Evolutionary conservation across 306 rosid species (phyloP), one percentile per base, ranked within the genome.

Genomic region (Begonia masoniana): DNA sequence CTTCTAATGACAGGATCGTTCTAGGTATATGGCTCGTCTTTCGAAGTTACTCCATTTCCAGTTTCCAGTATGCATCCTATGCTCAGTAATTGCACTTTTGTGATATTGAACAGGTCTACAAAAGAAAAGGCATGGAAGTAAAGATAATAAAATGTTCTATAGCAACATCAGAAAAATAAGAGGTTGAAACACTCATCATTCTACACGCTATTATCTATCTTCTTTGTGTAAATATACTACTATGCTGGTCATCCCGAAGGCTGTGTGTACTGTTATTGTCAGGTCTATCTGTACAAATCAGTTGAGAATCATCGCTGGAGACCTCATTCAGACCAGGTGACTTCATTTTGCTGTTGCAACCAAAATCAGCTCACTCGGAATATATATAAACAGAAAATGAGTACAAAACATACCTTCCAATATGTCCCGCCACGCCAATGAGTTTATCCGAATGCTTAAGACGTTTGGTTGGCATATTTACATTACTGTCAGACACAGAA

Each of bases 391-490:
- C 41, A 58, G 36, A 50, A 56, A 61, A 17, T 58, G 39, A 31
- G 53, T 60, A 12, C 65, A 39, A 14, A 12, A 45, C 5, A 45
- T 69, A 84, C 87, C 88, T 57, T 50, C 56, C 56, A 49, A 17
- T 45, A 46, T 60, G 67, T 64, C 74, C 73, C 60, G n/a, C 57
- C 12, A 54, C 65, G 61, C 65, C 83, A 55, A 61, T 49, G 67
- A 51, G 50, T 72, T 76, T 78, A 57, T 65, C 39, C 39, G 1
- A 64, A 60, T 66, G 75, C 57, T 77, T 71, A 45, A 48, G 59
- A 58, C 55, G 41, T 54, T 50, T 66, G 56, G 58, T 31, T 31
- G 39, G 9, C 39, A 7, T 31, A 31, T 31, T 31, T 31, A 7
- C 48, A 63, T 69, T 64, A 60, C 60, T 26, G 6, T 47, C 59